These are phyloP conservation scores for Penicillium chermesinum DNA, from an alignment of 495 filamentous ascomycete genomes.

Conservation along the genomic window DNA sequence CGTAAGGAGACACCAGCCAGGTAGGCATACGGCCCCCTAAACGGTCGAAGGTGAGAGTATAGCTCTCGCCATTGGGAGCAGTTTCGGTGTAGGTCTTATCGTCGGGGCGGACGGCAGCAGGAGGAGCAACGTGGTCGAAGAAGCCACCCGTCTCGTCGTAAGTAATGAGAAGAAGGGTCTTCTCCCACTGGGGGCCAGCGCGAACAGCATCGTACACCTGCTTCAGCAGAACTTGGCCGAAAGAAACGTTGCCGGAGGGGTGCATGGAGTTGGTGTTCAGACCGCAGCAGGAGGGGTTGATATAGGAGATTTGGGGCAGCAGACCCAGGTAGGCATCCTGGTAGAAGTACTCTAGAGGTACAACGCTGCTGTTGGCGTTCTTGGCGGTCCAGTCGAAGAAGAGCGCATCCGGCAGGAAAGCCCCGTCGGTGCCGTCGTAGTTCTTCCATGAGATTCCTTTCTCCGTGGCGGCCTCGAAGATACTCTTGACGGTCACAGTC, in stretches of 20 bases:
- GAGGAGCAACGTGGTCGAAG: constrained; percentile 49
- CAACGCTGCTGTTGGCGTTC: constrained; percentile 30
- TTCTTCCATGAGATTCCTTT: constrained; percentile 45
- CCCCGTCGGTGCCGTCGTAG: constrained; percentile 42
- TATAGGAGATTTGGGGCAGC: constrained; percentile 46
- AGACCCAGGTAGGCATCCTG: constrained; percentile 36
- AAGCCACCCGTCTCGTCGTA: constrained; percentile 51
- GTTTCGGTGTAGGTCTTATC: constrained; percentile 43
- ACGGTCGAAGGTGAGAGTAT: constrained; percentile 47
- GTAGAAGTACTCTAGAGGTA: constrained; percentile 38
- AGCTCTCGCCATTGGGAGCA: constrained; percentile 33
- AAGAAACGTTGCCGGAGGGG: constrained; percentile 41
- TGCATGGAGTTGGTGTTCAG: constrained; percentile 47
- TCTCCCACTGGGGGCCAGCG: constrained; percentile 42
- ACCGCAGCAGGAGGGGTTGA: constrained; percentile 52
- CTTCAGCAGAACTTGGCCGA: constrained; percentile 49
- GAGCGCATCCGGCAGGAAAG: constrained; percentile 30
- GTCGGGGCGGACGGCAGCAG: constrained; percentile 39
- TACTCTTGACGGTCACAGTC: constrained; percentile 31
- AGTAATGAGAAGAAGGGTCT: constrained; percentile 46
- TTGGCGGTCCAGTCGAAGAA: constrained; percentile 45
- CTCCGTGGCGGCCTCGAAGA: constrained; percentile 45
- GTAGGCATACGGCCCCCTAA: constrained; percentile 51
- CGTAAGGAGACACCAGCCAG: constrained; percentile 47
- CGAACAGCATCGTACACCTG: constrained; percentile 49